phyloP scores from a whole-genome alignment of 768 basidiomycete species.

The Tricholomella constricta region DNA sequence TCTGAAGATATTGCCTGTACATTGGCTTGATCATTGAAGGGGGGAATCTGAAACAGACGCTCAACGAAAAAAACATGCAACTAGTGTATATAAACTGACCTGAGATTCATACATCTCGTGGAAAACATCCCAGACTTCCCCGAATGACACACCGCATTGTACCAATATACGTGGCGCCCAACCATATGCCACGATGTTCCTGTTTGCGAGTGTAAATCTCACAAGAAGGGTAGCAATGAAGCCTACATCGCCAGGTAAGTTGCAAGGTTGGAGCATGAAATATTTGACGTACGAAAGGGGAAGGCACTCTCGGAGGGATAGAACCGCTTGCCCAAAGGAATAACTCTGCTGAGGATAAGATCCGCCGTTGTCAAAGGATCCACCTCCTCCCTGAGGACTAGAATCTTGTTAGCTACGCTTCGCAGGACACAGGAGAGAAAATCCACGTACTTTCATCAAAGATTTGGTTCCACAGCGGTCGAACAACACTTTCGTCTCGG shows the following conservation, averaged over 20 bases:
- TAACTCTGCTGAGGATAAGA: constrained; percentile 61
- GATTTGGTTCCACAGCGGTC: constrained; percentile 87
- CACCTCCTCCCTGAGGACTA: constrained; percentile 59
- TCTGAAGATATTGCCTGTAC: constrained; percentile 81
- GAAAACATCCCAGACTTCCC: constrained; percentile 83
- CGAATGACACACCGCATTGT: constrained; percentile 79
- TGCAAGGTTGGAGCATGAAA: background rate
- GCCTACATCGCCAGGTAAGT: constrained; percentile 46
- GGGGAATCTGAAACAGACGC: constrained; percentile 57
- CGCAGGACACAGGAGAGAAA: background rate
- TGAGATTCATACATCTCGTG: constrained; percentile 89
- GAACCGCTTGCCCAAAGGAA: constrained; percentile 80
- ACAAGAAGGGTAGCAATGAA: constrained; percentile 77
- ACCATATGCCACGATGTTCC: constrained; percentile 60
- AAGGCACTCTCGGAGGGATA: constrained; percentile 92
- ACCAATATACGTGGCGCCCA: constrained; percentile 83
- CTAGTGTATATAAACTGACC: constrained; percentile 44
- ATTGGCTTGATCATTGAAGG: constrained; percentile 79
- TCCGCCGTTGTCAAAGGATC: constrained; percentile 59
- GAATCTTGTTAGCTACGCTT: constrained; percentile 1
- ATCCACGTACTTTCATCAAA: constrained; percentile 72
- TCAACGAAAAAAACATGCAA: background rate
- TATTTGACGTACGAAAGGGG: constrained; percentile 69
- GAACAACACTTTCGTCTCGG: constrained; percentile 77
- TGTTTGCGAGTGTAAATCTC: constrained; percentile 66